Percentiles rank a stretch among this genome's conserved stretches.
phyloP scores from a whole-genome alignment of 495 filamentous ascomycete genomes.

The Zalerion maritima region DNA sequence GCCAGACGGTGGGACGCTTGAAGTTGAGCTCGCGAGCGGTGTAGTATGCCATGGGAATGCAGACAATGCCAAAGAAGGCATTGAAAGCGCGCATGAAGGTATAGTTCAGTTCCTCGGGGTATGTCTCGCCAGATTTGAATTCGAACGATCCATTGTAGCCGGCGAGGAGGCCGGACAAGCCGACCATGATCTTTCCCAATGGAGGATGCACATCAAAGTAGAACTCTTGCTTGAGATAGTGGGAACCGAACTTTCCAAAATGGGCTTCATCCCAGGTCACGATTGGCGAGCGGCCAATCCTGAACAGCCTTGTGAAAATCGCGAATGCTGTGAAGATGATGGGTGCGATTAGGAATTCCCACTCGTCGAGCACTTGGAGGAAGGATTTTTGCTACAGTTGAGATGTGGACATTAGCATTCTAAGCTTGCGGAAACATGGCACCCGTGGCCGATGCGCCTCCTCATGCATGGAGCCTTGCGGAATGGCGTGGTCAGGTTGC shows the following conservation, averaged over 20 bases:
- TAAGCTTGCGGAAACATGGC: slow-evolving; percentile 2
- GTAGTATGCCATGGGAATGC: slow-evolving; percentile 87
- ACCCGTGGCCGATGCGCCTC: too few relatives aligned
- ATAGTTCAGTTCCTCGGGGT: slow-evolving; percentile 87
- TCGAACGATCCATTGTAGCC: slow-evolving; percentile 99
- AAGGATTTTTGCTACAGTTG: slow-evolving; percentile 34
- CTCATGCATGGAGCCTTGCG: too few relatives aligned
- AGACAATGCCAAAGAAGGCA: slow-evolving; percentile 80
- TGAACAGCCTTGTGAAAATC: slow-evolving; percentile 90
- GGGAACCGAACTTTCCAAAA: slow-evolving; percentile 98
- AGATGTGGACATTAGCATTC: slow-evolving; percentile 4
- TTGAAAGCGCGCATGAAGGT: slow-evolving; percentile 99
- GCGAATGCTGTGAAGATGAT: slow-evolving; percentile 75
- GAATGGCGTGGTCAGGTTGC: too few relatives aligned
- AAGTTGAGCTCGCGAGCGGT: slow-evolving; percentile 85
- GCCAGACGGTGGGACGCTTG: slow-evolving; percentile 73
- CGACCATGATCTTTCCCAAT: slow-evolving; percentile 95
- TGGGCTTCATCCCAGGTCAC: slow-evolving; percentile 99
- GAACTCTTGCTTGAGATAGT: slow-evolving; percentile 96
- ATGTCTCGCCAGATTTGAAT: slow-evolving; percentile 95
- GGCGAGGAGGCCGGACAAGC: slow-evolving; percentile 84
- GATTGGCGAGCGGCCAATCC: slow-evolving; percentile 86
- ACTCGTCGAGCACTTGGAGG: slow-evolving; percentile 53
- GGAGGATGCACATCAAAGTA: slow-evolving; percentile 99
- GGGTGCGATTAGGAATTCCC: slow-evolving; percentile 79